Evolutionary conservation across 176 grass and related monocot species (phyloP).

Genomic region (Olyra latifolia): DNA sequence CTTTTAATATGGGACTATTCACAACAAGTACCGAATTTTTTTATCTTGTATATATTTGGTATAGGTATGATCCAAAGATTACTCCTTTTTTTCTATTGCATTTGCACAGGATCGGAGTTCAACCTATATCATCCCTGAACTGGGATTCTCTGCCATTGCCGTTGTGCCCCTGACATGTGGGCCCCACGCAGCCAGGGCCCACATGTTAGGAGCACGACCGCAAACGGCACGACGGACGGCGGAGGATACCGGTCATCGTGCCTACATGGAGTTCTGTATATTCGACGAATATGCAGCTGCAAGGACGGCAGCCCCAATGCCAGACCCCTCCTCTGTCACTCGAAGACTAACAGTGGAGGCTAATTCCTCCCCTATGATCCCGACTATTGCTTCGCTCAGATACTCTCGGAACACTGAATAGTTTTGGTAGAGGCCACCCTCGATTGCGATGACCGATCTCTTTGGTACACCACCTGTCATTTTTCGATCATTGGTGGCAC

Average conservation of each 20-base stretch:
- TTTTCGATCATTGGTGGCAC: slow-evolving; percentile 41
- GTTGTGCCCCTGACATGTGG: too few species aligned
- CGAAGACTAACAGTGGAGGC: slow-evolving; percentile 52
- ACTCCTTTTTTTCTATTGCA: too few species aligned
- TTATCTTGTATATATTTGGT: too few species aligned
- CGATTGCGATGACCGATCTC: slow-evolving; percentile 67
- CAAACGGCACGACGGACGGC: too few species aligned
- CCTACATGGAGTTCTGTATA: slow-evolving; percentile 43
- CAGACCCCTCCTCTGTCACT: slow-evolving; percentile 68
- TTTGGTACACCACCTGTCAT: slow-evolving; percentile 20
- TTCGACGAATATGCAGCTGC: slow-evolving; percentile 55
- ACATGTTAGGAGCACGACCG: too few species aligned
- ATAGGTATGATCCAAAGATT: too few species aligned
- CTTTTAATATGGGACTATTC: too few species aligned
- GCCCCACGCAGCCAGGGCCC: too few species aligned
- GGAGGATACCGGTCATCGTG: neutral
- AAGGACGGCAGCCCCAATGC: slow-evolving; percentile 75
- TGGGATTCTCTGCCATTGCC: too few species aligned
- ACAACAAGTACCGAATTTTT: too few species aligned
- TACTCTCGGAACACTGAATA: slow-evolving; percentile 75
- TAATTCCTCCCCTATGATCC: slow-evolving; percentile 79
- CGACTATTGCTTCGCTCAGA: slow-evolving; percentile 66
- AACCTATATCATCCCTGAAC: too few species aligned
- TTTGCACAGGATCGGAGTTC: too few species aligned
- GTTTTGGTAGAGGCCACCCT: slow-evolving; percentile 64